Evolutionary conservation across 495 filamentous ascomycete species (phyloP).

Genomic region (Xylaria castorea): DNA sequence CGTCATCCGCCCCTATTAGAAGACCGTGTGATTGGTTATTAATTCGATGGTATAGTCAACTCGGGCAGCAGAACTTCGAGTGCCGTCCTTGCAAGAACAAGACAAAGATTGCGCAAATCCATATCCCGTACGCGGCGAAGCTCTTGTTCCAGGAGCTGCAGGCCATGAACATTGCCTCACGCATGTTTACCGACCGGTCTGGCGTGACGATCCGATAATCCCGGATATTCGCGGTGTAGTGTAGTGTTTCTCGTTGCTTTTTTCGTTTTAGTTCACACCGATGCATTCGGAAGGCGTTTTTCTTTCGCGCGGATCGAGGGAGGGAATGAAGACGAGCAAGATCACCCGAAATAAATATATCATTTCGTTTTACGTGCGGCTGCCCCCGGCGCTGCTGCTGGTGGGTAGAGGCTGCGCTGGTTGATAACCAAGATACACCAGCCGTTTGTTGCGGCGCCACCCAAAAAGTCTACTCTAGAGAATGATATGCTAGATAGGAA

Average conservation of each 20-base stretch:
- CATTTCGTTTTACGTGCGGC: background rate
- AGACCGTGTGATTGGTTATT: conserved; percentile 26
- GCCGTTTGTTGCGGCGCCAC: background rate
- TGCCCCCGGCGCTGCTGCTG: background rate
- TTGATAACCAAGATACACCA: background rate
- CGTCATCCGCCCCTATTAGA: background rate
- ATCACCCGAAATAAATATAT: background rate
- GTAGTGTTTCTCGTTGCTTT: background rate
- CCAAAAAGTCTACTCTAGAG: conserved; percentile 7
- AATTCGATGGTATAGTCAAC: conserved; percentile 66
- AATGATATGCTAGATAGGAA: background rate
- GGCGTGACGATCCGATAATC: conserved; percentile 69
- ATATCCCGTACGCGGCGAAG: conserved; percentile 98
- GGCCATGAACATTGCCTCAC: conserved; percentile 96
- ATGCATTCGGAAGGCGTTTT: conserved; percentile 36
- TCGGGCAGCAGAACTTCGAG: conserved; percentile 92
- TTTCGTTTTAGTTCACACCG: background rate
- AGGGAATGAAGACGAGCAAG: background rate
- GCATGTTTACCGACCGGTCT: conserved; percentile 90
- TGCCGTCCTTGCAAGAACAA: conserved; percentile 98
- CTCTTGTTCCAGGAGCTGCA: conserved; percentile 97
- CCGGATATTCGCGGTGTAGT: background rate
- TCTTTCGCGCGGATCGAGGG: background rate
- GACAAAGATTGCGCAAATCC: conserved; percentile 94
- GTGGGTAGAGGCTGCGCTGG: background rate